Conservation (phyloP, 202 grass and related monocot species). For the Hordeum pubiflorum region DNA sequence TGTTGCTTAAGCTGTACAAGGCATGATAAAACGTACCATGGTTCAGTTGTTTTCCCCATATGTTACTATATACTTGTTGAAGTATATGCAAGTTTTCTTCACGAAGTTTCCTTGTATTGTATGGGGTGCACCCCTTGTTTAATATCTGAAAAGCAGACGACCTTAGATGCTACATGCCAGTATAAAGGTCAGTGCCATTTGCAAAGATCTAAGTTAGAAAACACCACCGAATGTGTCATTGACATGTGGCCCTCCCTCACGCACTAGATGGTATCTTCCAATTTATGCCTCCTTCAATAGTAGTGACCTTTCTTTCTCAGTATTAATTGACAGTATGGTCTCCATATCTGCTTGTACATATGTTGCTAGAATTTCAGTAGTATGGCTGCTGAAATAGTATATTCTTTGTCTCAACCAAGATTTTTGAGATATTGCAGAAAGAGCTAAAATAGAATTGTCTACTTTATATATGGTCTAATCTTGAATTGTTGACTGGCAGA, state of each 20-base stretch:
- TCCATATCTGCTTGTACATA: background rate
- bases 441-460: background rate
- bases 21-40: background rate
- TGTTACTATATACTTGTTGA: background rate
- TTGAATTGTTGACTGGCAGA: conserved; percentile 48
- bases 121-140: background rate
- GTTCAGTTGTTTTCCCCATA: background rate
- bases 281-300: background rate
- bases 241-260: background rate
- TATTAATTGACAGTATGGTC: background rate
- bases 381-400: background rate
- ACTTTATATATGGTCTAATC: background rate
- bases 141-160: background rate
- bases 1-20: background rate
- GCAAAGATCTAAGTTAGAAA: background rate
- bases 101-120: background rate
- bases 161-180: background rate
- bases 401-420: background rate
- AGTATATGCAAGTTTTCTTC: background rate
- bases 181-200: background rate
- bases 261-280: background rate
- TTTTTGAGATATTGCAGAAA: background rate
- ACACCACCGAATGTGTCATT: background rate
- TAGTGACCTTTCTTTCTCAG: background rate
- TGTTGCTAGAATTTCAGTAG: background rate